Evolutionary conservation across 139 green algal species (phyloP), one percentile per base, ranked within the genome.

Genomic region (Tetradesmus obliquus): DNA sequence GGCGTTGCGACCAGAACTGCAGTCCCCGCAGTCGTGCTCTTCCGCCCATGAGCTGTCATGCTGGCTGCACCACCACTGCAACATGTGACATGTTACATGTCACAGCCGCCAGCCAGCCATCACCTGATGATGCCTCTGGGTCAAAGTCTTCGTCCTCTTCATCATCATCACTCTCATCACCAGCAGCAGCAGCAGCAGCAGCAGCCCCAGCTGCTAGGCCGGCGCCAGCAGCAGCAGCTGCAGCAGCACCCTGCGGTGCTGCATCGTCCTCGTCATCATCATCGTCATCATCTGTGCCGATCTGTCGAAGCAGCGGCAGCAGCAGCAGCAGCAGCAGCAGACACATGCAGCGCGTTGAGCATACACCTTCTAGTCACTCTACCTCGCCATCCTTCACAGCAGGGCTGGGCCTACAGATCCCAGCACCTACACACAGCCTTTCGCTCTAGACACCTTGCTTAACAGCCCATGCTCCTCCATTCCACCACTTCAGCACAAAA

Each of bases 81-180:
- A n/a, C 60, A 72, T 72, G 60, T 13, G 60, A 13, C 60, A 72
- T 72, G 60, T 13, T 72, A 13, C 10, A 72, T 10, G 60, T 45
- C 32, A 45, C 32, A 45, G 32, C 32, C 32, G 32, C 32, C 32
- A 45, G 32, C 32, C 32, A 45, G 32, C 17, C 71, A n/a, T 79
- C n/a, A 82, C 76, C 76, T 82, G 76, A 51, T 55, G 80, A 9
- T 82, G 24, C 66, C 15, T 62, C 74, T 15, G 87, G 72, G 74
- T 91, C 74, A 82, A 76, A 91, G 74, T 86, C 72, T 19, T 91
- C 72, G 19, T 91, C 87, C 8, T 91, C 87, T 22, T 91, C 87
- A 58, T 91, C 87, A 12, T 85, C 74, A 32, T 91, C 87, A 20
- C 74, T n/a, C 19, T 84, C 69, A 3, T 84, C 86, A 62, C 54